Base-by-base conservation (phyloP, 192 early-diverging fungal species). In the Backusella tuberculispora region DNA sequence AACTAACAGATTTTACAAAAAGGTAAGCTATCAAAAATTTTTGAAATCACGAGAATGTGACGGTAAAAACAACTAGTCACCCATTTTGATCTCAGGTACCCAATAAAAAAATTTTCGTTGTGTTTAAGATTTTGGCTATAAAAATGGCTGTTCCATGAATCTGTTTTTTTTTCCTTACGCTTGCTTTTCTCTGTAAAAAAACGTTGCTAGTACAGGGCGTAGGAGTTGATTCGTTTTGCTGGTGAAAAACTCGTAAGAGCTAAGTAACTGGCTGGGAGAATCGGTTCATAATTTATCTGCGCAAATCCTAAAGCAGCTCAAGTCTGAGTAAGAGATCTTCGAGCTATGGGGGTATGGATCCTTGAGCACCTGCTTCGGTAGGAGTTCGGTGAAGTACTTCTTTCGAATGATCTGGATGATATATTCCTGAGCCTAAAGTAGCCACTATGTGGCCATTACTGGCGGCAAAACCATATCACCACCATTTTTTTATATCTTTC, bases 341-440 rank as follows among this genome's bases (percentile, higher is more conserved):
- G 15, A 24, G 14, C 19, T 65, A 65, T 60, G 43, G 60, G 53
- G 13, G 63, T 7, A 13, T 26, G 68, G 10, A 73, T 47, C 72
- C 63, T 73, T 73, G 72, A 73, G 72, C 41, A 63, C 13, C 38
- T 73, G 8, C 63, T 45, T 63, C 43, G 56, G 41, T 44, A 10
- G 56, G 63, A 44, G 56, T 50, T 73, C 72, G 72, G 72, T 44
- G 43, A 45, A 64, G 43, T 42, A 17, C 26, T 45, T 43, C 29
- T 53, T 42, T 73, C 26, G 43, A 45, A 73, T 37, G 41, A 41
- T 73, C 72, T 45, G 56, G 53, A 63, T 73, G 72, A 73, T 73
- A 73, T 73, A 73, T 73, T 73, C 72, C 72, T 73, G 60, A 43
- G 72, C 72, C 72, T 73, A 73, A 45, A 46, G 63, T 73, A 73